Conservation (phyloP, 2,329 filamentous ascomycete species). For the Penicillium brasilianum region DNA sequence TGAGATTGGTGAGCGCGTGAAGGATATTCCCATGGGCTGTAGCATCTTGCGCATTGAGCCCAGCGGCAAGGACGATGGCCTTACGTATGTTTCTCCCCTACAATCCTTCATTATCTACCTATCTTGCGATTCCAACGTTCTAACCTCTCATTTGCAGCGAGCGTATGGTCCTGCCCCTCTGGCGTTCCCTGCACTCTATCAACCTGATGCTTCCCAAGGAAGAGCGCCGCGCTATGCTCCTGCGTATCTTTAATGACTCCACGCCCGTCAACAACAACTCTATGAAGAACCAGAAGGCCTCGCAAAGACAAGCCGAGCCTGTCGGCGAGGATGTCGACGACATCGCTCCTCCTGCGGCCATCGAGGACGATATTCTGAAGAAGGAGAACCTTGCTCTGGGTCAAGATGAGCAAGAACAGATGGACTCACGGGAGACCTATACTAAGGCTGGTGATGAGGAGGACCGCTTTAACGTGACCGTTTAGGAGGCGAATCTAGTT, state of each 20-base stretch:
- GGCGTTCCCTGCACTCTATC: constrained; percentile 88
- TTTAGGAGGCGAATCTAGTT: constrained; percentile 35
- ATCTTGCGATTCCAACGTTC: not conserved
- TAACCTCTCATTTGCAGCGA: constrained; percentile 59
- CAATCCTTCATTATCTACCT: not conserved
- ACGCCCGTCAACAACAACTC: constrained; percentile 75
- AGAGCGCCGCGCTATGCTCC: constrained; percentile 87
- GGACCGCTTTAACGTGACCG: constrained; percentile 54
- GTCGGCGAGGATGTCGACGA: constrained; percentile 7
- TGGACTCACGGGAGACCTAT: constrained; percentile 50
- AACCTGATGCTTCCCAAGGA: constrained; percentile 99
- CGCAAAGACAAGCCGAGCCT: constrained; percentile 10
- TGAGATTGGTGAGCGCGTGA: constrained; percentile 84
- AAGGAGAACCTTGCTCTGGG: constrained; percentile 46
- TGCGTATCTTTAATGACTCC: constrained; percentile 88
- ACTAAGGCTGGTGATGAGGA: constrained; percentile 52
- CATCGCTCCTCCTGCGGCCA: constrained; percentile 28
- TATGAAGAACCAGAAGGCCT: constrained; percentile 31
- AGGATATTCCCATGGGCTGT: constrained; percentile 85
- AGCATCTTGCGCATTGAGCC: constrained; percentile 86
- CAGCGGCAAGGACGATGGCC: constrained; percentile 65
- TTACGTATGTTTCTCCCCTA: constrained; percentile 48
- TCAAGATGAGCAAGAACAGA: constrained; percentile 48
- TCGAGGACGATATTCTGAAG: constrained; percentile 45
- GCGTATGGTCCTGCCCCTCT: constrained; percentile 86